A percentile compares a stretch with the other conserved stretches of the same genome.
phyloP scores from a whole-genome alignment of 257 asterid genomes.

The Solanum sparsipilum region DNA sequence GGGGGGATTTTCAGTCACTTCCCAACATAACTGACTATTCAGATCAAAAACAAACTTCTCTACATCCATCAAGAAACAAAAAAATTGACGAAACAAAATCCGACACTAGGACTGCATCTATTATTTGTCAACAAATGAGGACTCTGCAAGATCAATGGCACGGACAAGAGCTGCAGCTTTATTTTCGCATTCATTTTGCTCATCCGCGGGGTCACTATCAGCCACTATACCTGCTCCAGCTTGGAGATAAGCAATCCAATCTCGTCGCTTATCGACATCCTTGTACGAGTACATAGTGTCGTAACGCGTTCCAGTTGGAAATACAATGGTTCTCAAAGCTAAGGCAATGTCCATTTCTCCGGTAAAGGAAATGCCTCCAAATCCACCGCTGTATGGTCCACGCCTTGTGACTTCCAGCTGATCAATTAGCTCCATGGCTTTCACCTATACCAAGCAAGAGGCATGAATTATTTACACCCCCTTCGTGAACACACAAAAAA shows the following conservation, averaged over 20 bases:
- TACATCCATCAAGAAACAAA: background rate
- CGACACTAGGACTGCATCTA: background rate
- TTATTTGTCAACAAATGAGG: conserved; percentile 68
- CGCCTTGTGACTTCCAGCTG: conserved; percentile 76
- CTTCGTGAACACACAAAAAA: background rate
- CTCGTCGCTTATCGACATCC: conserved; percentile 40
- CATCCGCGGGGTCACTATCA: conserved; percentile 86
- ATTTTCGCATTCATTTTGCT: conserved; percentile 87
- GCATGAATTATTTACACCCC: background rate
- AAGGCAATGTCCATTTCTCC: conserved; percentile 97
- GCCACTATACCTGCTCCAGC: conserved; percentile 97
- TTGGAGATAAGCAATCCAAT: conserved; percentile 93
- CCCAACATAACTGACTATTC: background rate
- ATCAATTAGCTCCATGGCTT: conserved; percentile 96
- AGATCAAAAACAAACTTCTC: background rate
- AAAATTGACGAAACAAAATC: background rate
- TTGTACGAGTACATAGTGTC: conserved; percentile 83
- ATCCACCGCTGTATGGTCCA: conserved; percentile 33
- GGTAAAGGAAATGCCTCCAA: conserved; percentile 78
- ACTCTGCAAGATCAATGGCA: conserved; percentile 98
- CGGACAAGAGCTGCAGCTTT: conserved; percentile 97
- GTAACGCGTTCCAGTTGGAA: conserved; percentile 55
- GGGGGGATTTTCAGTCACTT: background rate
- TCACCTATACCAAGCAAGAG: conserved; percentile 39
- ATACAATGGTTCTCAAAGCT: conserved; percentile 84